Percentiles rank a stretch among this genome's conserved stretches.
These are phyloP conservation scores for Penicillium thymicola DNA, from an alignment of 2,329 filamentous ascomycete genomes.

Conservation along the genomic window DNA sequence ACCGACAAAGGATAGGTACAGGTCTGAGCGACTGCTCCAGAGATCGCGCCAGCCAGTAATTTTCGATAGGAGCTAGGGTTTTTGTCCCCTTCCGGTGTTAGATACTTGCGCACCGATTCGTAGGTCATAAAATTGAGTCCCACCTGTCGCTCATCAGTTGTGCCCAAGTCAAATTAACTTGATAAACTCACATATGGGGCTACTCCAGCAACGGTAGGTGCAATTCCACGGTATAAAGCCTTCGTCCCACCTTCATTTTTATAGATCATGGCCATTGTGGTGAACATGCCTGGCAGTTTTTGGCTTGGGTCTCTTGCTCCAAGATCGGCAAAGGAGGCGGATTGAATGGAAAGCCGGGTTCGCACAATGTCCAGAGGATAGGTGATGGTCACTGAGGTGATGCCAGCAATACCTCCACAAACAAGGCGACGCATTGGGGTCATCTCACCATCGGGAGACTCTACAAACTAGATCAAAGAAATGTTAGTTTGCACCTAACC, in stretches of 20 bases:
- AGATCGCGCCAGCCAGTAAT: slow-evolving; percentile 83
- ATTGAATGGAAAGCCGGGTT: slow-evolving; percentile 91
- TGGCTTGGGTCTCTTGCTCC: slow-evolving; percentile 54
- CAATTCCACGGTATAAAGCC: slow-evolving; percentile 89
- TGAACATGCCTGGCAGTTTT: slow-evolving; percentile 88
- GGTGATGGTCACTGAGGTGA: slow-evolving; percentile 91
- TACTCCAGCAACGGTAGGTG: slow-evolving; percentile 91
- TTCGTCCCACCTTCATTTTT: slow-evolving; percentile 78
- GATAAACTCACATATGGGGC: slow-evolving; percentile 73
- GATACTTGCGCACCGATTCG: slow-evolving; percentile 75
- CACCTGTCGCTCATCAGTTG: slow-evolving; percentile 54
- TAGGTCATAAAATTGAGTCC: slow-evolving; percentile 99
- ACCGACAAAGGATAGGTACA: slow-evolving; percentile 96
- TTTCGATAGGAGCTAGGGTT: slow-evolving; percentile 79
- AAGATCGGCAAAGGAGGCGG: slow-evolving; percentile 85
- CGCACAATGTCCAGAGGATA: slow-evolving; percentile 98
- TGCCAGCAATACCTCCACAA: slow-evolving; percentile 88
- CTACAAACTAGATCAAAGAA: slow-evolving; percentile 60
- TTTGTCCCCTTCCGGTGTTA: slow-evolving; percentile 84
- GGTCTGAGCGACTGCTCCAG: slow-evolving; percentile 94
- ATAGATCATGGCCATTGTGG: slow-evolving; percentile 79
- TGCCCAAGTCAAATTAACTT: not conserved
- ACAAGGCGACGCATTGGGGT: slow-evolving; percentile 70
- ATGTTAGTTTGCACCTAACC: slow-evolving; percentile 9
- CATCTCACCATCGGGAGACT: slow-evolving; percentile 72